These are phyloP conservation scores for Collybiopsis luxurians DNA, from an alignment of 768 basidiomycete species.

Conservation along the genomic window DNA sequence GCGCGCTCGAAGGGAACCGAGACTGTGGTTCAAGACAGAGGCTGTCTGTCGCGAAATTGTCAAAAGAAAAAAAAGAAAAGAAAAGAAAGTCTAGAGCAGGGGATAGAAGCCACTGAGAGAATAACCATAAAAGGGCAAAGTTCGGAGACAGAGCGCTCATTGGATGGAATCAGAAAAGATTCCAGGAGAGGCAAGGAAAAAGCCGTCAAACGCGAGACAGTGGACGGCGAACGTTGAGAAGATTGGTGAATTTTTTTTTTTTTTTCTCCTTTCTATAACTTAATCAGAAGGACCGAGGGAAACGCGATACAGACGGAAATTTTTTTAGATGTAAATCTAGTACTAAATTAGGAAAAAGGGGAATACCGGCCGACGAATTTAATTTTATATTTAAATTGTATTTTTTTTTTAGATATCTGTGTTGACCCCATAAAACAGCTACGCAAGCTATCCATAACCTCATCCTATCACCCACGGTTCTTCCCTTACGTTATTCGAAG, in stretches of 20 bases:
- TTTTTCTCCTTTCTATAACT: no score
- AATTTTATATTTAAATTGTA: background rate
- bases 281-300: constrained; percentile 6
- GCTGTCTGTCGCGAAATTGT: no score
- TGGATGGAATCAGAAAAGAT: background rate
- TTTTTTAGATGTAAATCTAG: background rate
- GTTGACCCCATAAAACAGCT: no score
- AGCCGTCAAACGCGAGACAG: constrained; percentile 1
- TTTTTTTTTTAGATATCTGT: no score
- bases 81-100: background rate
- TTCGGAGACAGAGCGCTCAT: background rate
- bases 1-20: no score
- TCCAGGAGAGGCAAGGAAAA: background rate
- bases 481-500: constrained; percentile 4
- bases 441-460: background rate
- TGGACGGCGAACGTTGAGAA: no score
- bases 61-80: no score
- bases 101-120: background rate
- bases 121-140: constrained; percentile 1
- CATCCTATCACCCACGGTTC: background rate
- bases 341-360: background rate
- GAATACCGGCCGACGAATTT: background rate
- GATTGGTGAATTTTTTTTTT: no score
- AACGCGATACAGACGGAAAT: background rate
- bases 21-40: no score